A percentile compares a stretch with the other conserved stretches of the same genome.
Conservation (phyloP, 2,329 filamentous ascomycete species). For the Aaosphaeria arxii region DNA sequence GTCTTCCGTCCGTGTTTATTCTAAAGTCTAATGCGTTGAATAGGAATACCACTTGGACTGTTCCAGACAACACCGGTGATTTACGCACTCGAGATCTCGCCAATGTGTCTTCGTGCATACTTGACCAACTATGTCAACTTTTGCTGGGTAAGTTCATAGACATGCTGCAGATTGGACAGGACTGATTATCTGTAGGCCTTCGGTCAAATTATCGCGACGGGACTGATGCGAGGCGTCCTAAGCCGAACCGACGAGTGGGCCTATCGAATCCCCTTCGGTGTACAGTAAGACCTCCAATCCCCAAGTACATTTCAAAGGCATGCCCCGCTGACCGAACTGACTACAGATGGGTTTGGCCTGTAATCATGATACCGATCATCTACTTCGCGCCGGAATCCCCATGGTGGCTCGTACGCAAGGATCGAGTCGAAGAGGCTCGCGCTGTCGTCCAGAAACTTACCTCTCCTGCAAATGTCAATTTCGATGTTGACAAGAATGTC, state of each 20-base stretch:
- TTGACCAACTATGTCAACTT: slow-evolving; percentile 65
- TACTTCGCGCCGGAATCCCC: slow-evolving; percentile 54
- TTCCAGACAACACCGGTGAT: background rate
- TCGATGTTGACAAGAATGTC: background rate
- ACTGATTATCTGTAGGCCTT: background rate
- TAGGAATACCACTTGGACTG: background rate
- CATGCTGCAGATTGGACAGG: too few species aligned
- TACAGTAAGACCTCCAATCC: background rate
- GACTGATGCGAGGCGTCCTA: background rate
- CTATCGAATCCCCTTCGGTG: background rate
- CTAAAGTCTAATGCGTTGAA: background rate
- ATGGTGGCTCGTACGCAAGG: slow-evolving; percentile 52
- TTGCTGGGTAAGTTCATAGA: slow-evolving; percentile 58
- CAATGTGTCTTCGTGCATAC: slow-evolving; percentile 60
- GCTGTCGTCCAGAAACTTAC: slow-evolving; percentile 48
- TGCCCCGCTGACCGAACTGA: too few species aligned
- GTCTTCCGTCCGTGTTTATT: too few species aligned
- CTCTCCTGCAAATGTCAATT: background rate
- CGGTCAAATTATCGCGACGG: background rate
- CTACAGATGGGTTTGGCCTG: slow-evolving; percentile 42
- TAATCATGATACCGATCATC: slow-evolving; percentile 42
- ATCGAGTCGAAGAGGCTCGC: slow-evolving; percentile 42
- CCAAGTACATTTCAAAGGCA: too few species aligned
- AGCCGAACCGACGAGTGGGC: background rate
- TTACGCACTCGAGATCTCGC: slow-evolving; percentile 52